Base-by-base conservation (phyloP, 73 alveolate species). In the Blepharisma stoltei region DNA sequence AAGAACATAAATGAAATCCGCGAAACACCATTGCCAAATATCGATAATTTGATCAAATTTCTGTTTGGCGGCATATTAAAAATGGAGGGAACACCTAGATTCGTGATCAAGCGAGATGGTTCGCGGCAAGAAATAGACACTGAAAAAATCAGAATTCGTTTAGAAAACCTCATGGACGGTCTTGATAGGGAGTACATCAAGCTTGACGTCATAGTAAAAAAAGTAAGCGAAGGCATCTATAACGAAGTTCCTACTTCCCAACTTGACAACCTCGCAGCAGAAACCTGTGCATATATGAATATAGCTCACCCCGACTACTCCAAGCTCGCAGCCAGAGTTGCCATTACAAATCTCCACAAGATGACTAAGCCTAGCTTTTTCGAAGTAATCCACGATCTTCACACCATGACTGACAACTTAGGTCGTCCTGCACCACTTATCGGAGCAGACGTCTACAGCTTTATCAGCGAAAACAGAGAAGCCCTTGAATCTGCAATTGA, bases 261-360 rank as follows among this genome's bases (percentile, higher is more conserved):
- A 82, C 77, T 94, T 32, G 99, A 94, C 65, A 86, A 88, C 54
- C 77, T 94, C 49, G 89, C 94, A 55, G 96, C 99, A 45, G 97
- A 94, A 82, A 94, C 99, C 9, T 32, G 41, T 32, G 41, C 41
- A 32, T 32, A 32, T 32, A 32, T 32, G 41, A 32, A 32, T 32
- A 32, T 32, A 32, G 41, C 41, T 32, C 99, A 94, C 77, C 98
- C 99, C 21, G 92, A 92, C 67, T 94, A 85, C 82, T 86, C 95
- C 68, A 85, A 71, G 14, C 80, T 94, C 50, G 99, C 99, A n/a
- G 96, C 99, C 6, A 88, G 99, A 68, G 88, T 94, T 54, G 96
- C 97, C 4, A 96, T 92, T 66, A 80, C 96, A 14, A 90, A 90
- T 49, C 90, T 94, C 55, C 97, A 94, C 84, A 94, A 94, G 79